Conservation (phyloP, 2,329 filamentous ascomycete species). For the Fusarium burgessii region DNA sequence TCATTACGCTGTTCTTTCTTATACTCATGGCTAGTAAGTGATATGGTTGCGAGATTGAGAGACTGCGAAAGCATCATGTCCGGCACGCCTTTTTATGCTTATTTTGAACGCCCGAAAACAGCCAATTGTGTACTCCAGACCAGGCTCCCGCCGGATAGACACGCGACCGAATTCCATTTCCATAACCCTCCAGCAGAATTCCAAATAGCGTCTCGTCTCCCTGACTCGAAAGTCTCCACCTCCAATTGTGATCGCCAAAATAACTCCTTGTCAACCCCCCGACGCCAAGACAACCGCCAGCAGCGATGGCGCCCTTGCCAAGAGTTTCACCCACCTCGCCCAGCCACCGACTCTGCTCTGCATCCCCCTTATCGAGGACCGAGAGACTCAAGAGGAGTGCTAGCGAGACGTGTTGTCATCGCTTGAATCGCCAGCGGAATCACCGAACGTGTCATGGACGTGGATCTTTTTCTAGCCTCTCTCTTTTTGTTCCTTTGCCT, state of each 20-base stretch:
- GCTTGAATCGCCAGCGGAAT: not conserved
- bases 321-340: not conserved
- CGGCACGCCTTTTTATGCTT: not conserved
- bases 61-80: not conserved
- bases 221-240: not conserved
- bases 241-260: slow-evolving; percentile 6
- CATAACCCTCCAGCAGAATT: not conserved
- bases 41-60: not conserved
- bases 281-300: slow-evolving; percentile 58
- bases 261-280: not conserved
- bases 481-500: not conserved
- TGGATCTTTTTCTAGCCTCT: not conserved
- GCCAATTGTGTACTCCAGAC: not conserved
- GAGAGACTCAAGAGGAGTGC: not conserved
- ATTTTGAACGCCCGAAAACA: not conserved
- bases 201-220: not conserved
- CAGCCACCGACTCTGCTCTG: not conserved
- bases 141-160: not conserved
- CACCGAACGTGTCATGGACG: not conserved
- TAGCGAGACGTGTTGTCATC: not conserved
- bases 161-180: not conserved
- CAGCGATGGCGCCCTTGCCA: not conserved
- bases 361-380: not conserved
- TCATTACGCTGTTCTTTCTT: not conserved
- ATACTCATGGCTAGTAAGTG: not conserved